Evolutionary conservation across 805 yeast genomes (phyloP).

Genomic region (Nakazawaea pomicola): DNA sequence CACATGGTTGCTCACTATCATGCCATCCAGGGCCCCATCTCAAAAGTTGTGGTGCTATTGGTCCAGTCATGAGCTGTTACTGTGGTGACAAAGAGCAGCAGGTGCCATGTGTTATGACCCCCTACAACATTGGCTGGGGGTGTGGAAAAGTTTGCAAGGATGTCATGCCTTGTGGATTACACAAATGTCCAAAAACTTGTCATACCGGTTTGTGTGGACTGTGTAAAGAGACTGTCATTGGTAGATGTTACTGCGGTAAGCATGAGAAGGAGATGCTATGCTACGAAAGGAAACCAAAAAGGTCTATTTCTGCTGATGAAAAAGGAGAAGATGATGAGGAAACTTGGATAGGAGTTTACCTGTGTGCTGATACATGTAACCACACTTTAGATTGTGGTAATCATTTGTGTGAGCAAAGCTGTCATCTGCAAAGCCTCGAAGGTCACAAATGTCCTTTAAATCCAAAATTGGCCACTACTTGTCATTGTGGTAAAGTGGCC

Average conservation of each 20-base stretch:
- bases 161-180: conserved; percentile 65
- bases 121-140: conserved; percentile 59
- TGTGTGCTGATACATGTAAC: conserved; percentile 41
- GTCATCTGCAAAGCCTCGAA: conserved; percentile 43
- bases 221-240: conserved; percentile 46
- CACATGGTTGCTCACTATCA: conserved; percentile 66
- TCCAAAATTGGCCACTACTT: conserved; percentile 54
- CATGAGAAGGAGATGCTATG: conserved; percentile 40
- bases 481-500: conserved; percentile 74
- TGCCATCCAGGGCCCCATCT: conserved; percentile 94
- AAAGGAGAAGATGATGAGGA: conserved; percentile 15
- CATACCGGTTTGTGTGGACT: conserved; percentile 83
- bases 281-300: conserved; percentile 34
- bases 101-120: conserved; percentile 68
- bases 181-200: conserved; percentile 57
- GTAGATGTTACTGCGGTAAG: conserved; percentile 74
- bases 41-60: conserved; percentile 66
- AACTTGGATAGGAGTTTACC: conserved; percentile 46
- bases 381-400: conserved; percentile 57
- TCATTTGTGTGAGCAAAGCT: conserved; percentile 43
- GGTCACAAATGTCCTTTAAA: conserved; percentile 52
- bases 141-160: conserved; percentile 63
- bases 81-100: conserved; percentile 71
- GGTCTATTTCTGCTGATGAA: no score
- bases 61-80: conserved; percentile 62